Base-by-base conservation (phyloP, 2,329 filamentous ascomycete species). In the Stachybotrys echinatus region DNA sequence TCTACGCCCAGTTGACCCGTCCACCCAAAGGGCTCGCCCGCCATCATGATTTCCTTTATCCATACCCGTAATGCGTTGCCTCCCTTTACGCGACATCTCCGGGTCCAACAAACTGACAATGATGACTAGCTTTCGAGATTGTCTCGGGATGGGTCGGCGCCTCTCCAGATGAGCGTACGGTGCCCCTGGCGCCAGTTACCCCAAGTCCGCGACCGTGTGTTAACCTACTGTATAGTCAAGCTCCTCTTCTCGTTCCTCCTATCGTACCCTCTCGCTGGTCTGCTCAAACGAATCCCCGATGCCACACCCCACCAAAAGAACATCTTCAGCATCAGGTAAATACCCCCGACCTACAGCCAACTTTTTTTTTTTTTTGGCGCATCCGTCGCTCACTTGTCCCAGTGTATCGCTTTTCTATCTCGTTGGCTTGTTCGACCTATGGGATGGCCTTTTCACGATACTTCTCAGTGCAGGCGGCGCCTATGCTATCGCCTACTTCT, bases 281-380 rank as follows among this genome's bases (percentile, higher is more conserved):
- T 95, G 22, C 78, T 99, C 8, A 99, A 99, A 70, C 83, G 94
- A 48, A 79, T 99, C 19, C 92, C 94, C 27, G 94, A 99, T 72
- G 73, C 81, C 45, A 84, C 87, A 48, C 92, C 92, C 49, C 84
- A 84, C 60, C 80, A 83, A 60, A 97, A 97, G 73, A 97, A 97
- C 67, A 64, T 85, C 17, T 97, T 96, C 69, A 89, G 87, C 54
- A 86, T 97, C 56, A 73, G 75, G 88, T 89, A 34, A 8, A 34
- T 34, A 14, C 27, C 14, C 6, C 45, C 12, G 42, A 44, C 18
- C 12, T 21, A 40, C 18, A 27, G 3, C 22, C n/a, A 10, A 23
- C 21, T 7, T 5, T 19, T 38, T 54, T 48, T 47, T n/a, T 19
- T 23, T 39, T 23, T 18, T 23, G 19, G 20, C n/a, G 6, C 23